phyloP scores from a whole-genome alignment of 352 stramenopile genomes.

The Phytophthora fragariae region DNA sequence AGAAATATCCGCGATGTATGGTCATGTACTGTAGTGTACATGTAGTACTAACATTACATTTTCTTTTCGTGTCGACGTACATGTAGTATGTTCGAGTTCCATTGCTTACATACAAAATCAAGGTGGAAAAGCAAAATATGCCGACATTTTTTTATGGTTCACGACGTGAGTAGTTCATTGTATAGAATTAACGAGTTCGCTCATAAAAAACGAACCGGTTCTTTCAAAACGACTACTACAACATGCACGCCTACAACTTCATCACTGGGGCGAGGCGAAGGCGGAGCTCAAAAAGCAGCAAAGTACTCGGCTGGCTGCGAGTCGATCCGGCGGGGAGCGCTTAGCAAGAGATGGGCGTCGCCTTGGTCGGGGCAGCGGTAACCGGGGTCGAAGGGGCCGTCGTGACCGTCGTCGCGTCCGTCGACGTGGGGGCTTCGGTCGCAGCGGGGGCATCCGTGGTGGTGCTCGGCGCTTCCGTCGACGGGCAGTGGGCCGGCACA shows the following conservation, averaged over 20 bases:
- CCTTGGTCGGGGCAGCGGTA: conserved; percentile 10
- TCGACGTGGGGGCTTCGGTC: not conserved
- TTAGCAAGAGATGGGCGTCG: conserved; percentile 33
- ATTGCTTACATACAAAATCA: not conserved
- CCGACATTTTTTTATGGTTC: conserved; percentile 27
- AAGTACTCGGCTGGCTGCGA: conserved; percentile 33
- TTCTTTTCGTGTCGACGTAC: too few species aligned
- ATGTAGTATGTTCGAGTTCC: conserved; percentile 5
- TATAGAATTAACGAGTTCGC: conserved; percentile 6
- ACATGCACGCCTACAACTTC: conserved; percentile 25
- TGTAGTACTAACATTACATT: too few species aligned
- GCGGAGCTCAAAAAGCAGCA: conserved; percentile 34
- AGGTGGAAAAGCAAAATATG: conserved; percentile 26
- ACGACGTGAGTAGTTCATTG: conserved; percentile 18
- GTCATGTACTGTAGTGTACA: not conserved
- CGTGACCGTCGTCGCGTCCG: conserved; percentile 3
- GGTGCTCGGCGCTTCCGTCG: conserved; percentile 17
- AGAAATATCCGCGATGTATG: not conserved
- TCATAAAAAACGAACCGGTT: not conserved
- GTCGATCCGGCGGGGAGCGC: conserved; percentile 19
- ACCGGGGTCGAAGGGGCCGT: not conserved
- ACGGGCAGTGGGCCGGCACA: conserved; percentile 34
- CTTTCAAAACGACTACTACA: conserved; percentile 15
- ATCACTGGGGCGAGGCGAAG: conserved; percentile 16
- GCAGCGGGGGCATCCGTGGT: conserved; percentile 1